Evolutionary conservation across 306 rosid species (phyloP), one percentile per base, ranked within the genome.

Genomic region (Astragalus glycyphyllos): DNA sequence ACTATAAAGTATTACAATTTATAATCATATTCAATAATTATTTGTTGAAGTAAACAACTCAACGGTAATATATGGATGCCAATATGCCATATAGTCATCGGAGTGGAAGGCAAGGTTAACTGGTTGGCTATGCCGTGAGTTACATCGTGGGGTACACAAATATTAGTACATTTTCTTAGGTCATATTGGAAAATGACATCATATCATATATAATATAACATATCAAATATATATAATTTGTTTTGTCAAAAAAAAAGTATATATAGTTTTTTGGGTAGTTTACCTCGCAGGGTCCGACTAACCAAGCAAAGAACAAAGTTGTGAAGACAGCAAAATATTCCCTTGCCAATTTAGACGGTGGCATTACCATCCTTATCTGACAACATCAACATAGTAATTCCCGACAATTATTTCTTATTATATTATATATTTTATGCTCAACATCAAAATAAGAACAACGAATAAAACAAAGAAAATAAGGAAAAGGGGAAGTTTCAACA

Each of bases 281-380:
- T 80, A 90, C 98, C 96, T 89, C 87, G 67, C 83, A 92, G 64
- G 89, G 89, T 23, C 98, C 98, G 8, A 89, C 86, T 47, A 92
- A 73, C 98, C 98, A 92, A 73, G 92, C 88, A 71, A 86, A 92
- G 77, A 88, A 90, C 59, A 90, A 29, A 74, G 96, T 89, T 65
- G 98, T 92, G 74, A 92, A 90, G 76, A 51, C 48, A n/a, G 96
- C 96, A 77, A 87, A 89, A 84, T 63, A 89, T 78, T 92, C 90
- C 80, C 98, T 88, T 68, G 92, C 77, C 5, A 90, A 64, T 73
- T 84, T 82, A 14, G 90, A 84, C 50, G 86, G 85, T 8, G 96
- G 96, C n/a, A 90, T 73, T 77, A 86, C n/a, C 73, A 76, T 74
- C 83, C 80, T 81, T 67, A 90, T 83, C 98, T 90, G 91, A 64